Evolutionary conservation across 2,329 filamentous ascomycete genomes (phyloP).

Genomic region (Didymella arachidicola): DNA sequence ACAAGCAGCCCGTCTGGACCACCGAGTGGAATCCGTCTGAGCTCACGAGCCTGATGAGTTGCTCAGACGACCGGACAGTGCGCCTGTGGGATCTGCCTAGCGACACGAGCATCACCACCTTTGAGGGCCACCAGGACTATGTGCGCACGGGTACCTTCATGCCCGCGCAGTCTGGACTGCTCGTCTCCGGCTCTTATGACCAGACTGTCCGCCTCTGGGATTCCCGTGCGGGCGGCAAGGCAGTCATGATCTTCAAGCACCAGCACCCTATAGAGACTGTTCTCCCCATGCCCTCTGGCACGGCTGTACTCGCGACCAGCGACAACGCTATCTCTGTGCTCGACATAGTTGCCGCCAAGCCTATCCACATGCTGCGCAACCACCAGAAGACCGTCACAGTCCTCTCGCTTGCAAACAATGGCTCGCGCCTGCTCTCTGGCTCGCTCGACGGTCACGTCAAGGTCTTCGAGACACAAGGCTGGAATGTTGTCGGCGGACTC

Average conservation of each 20-base stretch:
- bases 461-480: slow-evolving; percentile 90
- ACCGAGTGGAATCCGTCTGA: slow-evolving; percentile 92
- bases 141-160: slow-evolving; percentile 88
- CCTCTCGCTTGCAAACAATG: slow-evolving; percentile 80
- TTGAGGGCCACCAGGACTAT: slow-evolving; percentile 90
- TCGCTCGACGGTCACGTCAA: slow-evolving; percentile 96
- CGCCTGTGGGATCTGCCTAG: slow-evolving; percentile 92
- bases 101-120: slow-evolving; percentile 76
- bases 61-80: slow-evolving; percentile 91
- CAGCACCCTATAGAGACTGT: slow-evolving; percentile 87
- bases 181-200: slow-evolving; percentile 94
- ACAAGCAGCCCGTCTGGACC: slow-evolving; percentile 93
- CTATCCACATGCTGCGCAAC: slow-evolving; percentile 84
- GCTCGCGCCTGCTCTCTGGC: slow-evolving; percentile 82
- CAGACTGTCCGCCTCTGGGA: slow-evolving; percentile 95
- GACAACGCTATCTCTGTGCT: slow-evolving; percentile 89
- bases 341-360: slow-evolving; percentile 89
- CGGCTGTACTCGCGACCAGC: slow-evolving; percentile 82
- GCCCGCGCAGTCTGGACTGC: slow-evolving; percentile 72
- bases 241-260: slow-evolving; percentile 93
- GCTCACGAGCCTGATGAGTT: slow-evolving; percentile 84
- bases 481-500: slow-evolving; percentile 94
- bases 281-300: slow-evolving; percentile 85
- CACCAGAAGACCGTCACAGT: slow-evolving; percentile 98
- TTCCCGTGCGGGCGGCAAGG: slow-evolving; percentile 70